Evolutionary conservation across 2,329 filamentous ascomycete species (phyloP).

Genomic region (Atkinsonella texensis): DNA sequence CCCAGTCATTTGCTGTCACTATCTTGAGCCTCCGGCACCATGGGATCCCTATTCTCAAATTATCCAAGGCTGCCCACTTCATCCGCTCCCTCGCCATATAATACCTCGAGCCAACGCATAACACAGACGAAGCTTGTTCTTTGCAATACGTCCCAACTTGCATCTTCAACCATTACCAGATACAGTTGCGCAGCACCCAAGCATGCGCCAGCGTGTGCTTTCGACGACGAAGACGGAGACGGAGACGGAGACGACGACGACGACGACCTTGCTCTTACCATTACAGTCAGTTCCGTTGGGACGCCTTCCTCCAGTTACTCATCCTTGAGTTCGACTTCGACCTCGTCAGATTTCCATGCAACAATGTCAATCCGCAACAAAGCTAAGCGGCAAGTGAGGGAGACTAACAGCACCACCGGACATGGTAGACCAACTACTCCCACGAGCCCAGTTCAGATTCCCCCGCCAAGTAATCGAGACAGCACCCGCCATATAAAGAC

Average conservation of each 20-base stretch:
- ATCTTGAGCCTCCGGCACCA: slow-evolving; percentile 3
- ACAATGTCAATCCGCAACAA: slow-evolving; percentile 23
- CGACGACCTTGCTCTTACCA: slow-evolving; percentile 1
- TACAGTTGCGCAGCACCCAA: neutral
- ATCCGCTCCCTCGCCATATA: neutral
- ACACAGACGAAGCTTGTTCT: neutral
- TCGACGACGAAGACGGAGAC: neutral
- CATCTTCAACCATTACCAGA: neutral
- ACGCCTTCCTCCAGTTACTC: slow-evolving; percentile 2
- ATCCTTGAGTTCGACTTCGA: slow-evolving; percentile 6
- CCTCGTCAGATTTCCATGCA: slow-evolving; percentile 14
- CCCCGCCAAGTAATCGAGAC: slow-evolving; percentile 28
- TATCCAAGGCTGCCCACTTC: slow-evolving; percentile 4
- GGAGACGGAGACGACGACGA: neutral
- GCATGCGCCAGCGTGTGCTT: slow-evolving; percentile 4
- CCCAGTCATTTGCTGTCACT: slow-evolving; percentile 1
- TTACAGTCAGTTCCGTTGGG: neutral
- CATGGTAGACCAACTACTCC: slow-evolving; percentile 21
- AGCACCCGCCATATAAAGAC: slow-evolving; percentile 25
- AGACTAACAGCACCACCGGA: slow-evolving; percentile 16
- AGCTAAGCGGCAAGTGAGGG: slow-evolving; percentile 16
- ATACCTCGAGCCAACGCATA: neutral
- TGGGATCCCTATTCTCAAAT: slow-evolving; percentile 9
- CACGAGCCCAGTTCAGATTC: slow-evolving; percentile 44
- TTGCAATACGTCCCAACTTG: neutral